Evolutionary conservation across 306 rosid species (phyloP), one percentile per base, ranked within the genome.

Genomic region (Echinosophora koreensis): DNA sequence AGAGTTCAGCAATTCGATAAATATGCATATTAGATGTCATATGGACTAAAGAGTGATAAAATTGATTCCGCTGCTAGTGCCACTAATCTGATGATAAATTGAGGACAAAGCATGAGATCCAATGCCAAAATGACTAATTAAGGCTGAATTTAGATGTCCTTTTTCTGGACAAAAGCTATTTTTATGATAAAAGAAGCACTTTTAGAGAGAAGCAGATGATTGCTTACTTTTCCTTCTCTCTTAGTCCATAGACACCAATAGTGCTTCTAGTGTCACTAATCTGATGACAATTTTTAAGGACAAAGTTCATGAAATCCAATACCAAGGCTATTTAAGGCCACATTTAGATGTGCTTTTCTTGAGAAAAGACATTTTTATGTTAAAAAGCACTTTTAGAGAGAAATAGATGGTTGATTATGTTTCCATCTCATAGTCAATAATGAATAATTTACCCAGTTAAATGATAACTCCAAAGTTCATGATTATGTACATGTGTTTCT

Each of bases 401-500:
- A 35, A 69, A 51, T 22, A 22, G 22, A 22, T 38, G 38, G 54
- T 35, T 41, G 52, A 15, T 14, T 35, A 35, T 71, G 38, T 73
- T 44, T 42, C 68, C 4, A 6, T 27, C 32, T 44, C 18, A 32
- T 46, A 41, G 32, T 41, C 44, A 41, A 28, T 32, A 41, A 30
- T 56, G 39, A 28, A 68, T 6, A 11, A 77, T 58, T 57, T 57
- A 35, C 18, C 42, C 51, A 68, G n/a, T 34, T 68, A 34, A 35
- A 47, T 68, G 76, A 22, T 11, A 68, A 57, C 32, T 69, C 51
- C 32, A 8, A 68, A 57, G 69, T 78, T 37, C 37, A 37, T 78
- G 57, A 49, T 67, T 37, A 17, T 57, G 44, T 59, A 34, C 61
- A 35, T 75, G 18, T 60, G 12, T 30, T 30, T 73, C 32, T 71